Percentiles rank a stretch among this genome's conserved stretches.
These are phyloP conservation scores for Fusarium sp. DNA, from an alignment of 2,329 filamentous ascomycete species.

Conservation along the genomic window DNA sequence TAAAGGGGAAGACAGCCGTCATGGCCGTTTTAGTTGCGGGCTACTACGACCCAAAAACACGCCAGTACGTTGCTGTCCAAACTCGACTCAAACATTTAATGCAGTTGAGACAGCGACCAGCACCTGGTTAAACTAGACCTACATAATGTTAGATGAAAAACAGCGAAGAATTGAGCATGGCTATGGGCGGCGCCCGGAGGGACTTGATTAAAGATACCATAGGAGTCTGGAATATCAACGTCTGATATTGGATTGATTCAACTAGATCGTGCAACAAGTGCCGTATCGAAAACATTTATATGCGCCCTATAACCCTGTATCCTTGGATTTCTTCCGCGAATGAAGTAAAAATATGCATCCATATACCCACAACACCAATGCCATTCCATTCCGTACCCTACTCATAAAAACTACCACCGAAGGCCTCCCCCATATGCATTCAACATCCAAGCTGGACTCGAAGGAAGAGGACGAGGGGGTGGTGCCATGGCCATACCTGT, in stretches of 20 bases:
- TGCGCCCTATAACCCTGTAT: slow-evolving; percentile 18
- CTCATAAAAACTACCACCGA: slow-evolving; percentile 19
- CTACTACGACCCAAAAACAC: slow-evolving; percentile 67
- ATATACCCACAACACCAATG: slow-evolving; percentile 27
- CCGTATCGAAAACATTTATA: not conserved
- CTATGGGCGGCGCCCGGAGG: slow-evolving; percentile 46
- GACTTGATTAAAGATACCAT: slow-evolving; percentile 46
- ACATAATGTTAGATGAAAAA: not conserved
- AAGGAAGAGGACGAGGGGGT: not conserved
- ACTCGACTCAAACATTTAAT: slow-evolving; percentile 58
- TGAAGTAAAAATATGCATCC: slow-evolving; percentile 3
- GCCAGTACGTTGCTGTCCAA: slow-evolving; percentile 56
- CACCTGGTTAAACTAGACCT: slow-evolving; percentile 40
- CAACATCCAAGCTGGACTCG: not conserved
- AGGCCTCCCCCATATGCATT: not conserved
- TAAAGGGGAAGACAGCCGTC: slow-evolving; percentile 58
- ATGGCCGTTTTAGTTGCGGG: slow-evolving; percentile 63
- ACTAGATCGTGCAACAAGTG: not conserved
- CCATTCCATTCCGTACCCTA: slow-evolving; percentile 7
- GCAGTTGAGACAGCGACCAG: slow-evolving; percentile 54
- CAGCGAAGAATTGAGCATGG: slow-evolving; percentile 18
- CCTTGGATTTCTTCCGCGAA: not conserved
- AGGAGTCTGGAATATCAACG: slow-evolving; percentile 37
- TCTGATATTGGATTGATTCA: slow-evolving; percentile 11
- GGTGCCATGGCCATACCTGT: not conserved